Base-by-base conservation (phyloP, 2,329 filamentous ascomycete genomes). In the Fonsecaea monophora region DNA sequence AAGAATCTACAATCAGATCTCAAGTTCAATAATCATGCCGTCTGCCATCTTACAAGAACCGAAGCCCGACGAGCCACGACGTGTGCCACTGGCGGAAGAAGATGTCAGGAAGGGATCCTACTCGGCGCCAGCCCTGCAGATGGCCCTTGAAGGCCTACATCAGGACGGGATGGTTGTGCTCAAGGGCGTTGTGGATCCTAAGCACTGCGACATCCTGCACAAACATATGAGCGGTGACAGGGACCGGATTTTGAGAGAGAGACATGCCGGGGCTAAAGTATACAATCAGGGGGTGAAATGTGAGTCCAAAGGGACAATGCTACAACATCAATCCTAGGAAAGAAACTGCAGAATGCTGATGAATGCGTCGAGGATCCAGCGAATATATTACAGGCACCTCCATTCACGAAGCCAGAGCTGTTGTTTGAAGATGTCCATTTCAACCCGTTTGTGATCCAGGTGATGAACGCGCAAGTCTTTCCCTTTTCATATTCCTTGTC, bases 361-460 rank as follows among this genome's bases (percentile, higher is more conserved):
- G 42, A 18, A 12, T 15, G 15, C 37, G 10, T 18, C 18, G 48
- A 15, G 9, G 21, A 3, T 18, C 9, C 30, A 79, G 77, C 78
- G 18, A 81, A 81, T 67, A 77, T 81, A 64, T 73, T 81, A 3
- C 79, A 81, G 66, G 73, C 71, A 10, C 78, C 79, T 8, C 79
- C 78, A 5, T 62, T 80, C 13, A 75, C 68, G 15, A 67, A 78
- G 25, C 58, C 74, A 1, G 71, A 75, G 8, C 73, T 75, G 37
- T 70, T 80, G 1, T 75, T 76, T 64, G 73, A 78, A 54, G 78
- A 81, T 69, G 72, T 81, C 3, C 81, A 80, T 68, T 81, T 80
- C 72, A 81, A 81, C 66, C 73, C 77, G 0, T 80, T 78, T 65
- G 73, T 81, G 21, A 73, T 80, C 32, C 79, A 82, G 60, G 61